A percentile compares a stretch with the other conserved stretches of the same genome.
These are phyloP conservation scores for Backusella sp. DNA, from an alignment of 192 early-diverging fungal genomes.

Conservation along the genomic window DNA sequence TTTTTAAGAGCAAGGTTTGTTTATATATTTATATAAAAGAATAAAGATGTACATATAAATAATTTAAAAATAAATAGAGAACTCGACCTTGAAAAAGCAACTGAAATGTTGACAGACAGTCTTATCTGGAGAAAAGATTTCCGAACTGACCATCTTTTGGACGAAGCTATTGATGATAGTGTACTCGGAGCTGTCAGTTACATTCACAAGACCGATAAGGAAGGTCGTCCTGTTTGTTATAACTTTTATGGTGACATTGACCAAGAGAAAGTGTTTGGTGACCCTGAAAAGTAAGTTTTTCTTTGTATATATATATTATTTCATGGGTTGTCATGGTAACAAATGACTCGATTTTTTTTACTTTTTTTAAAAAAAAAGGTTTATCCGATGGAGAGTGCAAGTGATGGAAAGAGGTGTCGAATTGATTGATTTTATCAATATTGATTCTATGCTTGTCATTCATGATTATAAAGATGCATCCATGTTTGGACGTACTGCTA, in stretches of 20 bases:
- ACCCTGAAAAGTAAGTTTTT: conserved; percentile 36
- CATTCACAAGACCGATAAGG: conserved; percentile 46
- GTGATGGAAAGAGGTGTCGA: conserved; percentile 57
- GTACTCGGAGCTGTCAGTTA: conserved; percentile 48
- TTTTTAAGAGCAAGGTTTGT: conserved; percentile 53
- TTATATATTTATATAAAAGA: background rate
- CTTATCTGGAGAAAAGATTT: conserved; percentile 58
- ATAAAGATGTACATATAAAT: background rate
- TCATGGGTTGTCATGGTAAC: background rate
- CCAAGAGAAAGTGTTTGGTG: conserved; percentile 53
- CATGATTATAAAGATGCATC: conserved; percentile 60
- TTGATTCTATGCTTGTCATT: conserved; percentile 58
- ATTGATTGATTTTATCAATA: conserved; percentile 54
- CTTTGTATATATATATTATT: background rate
- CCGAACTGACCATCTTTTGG: conserved; percentile 40
- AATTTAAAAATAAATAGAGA: conserved; percentile 16
- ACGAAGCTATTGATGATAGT: conserved; percentile 47
- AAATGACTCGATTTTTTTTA: background rate
- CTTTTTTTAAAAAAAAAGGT: conserved; percentile 25
- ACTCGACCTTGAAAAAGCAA: conserved; percentile 36
- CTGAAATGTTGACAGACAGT: conserved; percentile 49
- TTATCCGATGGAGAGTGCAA: conserved; percentile 64
- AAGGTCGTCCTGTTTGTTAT: conserved; percentile 59
- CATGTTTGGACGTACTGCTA: conserved; percentile 46
- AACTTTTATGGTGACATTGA: conserved; percentile 54